phyloP scores from a whole-genome alignment of 805 yeast species.

The Wickerhamiella azyma region DNA sequence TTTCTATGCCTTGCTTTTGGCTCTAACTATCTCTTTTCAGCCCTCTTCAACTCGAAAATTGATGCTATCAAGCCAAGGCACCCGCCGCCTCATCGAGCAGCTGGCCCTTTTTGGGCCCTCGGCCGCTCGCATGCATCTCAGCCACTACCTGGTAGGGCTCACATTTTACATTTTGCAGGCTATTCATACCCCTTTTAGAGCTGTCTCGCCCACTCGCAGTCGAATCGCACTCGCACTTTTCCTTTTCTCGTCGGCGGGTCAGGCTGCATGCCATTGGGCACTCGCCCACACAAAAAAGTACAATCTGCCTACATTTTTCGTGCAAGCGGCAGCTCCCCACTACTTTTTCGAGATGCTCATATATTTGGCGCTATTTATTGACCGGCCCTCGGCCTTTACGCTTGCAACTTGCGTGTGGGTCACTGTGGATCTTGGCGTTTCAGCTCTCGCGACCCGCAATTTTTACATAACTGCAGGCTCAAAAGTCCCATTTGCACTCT shows the following conservation, averaged over 20 bases:
- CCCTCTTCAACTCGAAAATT: background rate
- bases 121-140: slow-evolving; percentile 37
- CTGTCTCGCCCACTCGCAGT: background rate
- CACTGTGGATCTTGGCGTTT: slow-evolving; percentile 32
- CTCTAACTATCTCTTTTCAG: background rate
- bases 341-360: slow-evolving; percentile 45
- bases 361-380: slow-evolving; percentile 26
- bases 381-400: slow-evolving; percentile 14
- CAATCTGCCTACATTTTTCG: slow-evolving; percentile 33
- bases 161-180: slow-evolving; percentile 30
- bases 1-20: slow-evolving; percentile 19
- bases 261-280: slow-evolving; percentile 34
- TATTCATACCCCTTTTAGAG: background rate
- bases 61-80: slow-evolving; percentile 31
- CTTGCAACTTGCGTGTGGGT: slow-evolving; percentile 23
- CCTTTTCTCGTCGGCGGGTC: slow-evolving; percentile 31
- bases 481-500: slow-evolving; percentile 8
- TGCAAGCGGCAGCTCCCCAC: slow-evolving; percentile 44
- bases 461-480: slow-evolving; percentile 28
- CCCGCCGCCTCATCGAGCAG: slow-evolving; percentile 40
- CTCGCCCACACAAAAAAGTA: slow-evolving; percentile 42
- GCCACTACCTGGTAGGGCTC: slow-evolving; percentile 48
- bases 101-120: slow-evolving; percentile 29
- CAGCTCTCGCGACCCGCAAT: slow-evolving; percentile 35
- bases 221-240: slow-evolving; percentile 21